Evolutionary conservation across 2,329 filamentous ascomycete genomes (phyloP).

Genomic region (Diaporthe amygdali): DNA sequence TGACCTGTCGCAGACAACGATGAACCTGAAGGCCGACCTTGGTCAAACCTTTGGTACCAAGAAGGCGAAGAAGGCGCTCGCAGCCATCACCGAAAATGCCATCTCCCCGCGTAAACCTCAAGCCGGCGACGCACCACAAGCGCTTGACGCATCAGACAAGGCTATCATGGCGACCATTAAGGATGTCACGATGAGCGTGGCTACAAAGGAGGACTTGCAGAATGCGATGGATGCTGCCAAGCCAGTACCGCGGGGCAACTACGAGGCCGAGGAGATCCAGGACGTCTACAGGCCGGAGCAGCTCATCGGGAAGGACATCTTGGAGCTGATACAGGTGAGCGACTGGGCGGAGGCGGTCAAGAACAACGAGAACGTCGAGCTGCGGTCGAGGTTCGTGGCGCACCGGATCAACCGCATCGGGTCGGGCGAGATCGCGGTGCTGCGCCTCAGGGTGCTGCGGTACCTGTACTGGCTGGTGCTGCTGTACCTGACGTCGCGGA

Average conservation of each 20-base stretch:
- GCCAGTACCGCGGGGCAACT: constrained; percentile 74
- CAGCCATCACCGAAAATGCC: constrained; percentile 72
- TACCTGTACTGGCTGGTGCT: constrained; percentile 64
- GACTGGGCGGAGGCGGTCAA: constrained; percentile 76
- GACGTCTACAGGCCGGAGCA: constrained; percentile 74
- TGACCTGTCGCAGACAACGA: constrained; percentile 52
- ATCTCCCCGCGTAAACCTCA: constrained; percentile 54
- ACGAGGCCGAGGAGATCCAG: constrained; percentile 68
- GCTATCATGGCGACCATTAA: constrained; percentile 70
- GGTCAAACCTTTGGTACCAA: constrained; percentile 84
- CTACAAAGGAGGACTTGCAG: constrained; percentile 69
- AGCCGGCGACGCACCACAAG: constrained; percentile 44
- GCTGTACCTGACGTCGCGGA: constrained; percentile 54
- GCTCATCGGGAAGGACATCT: constrained; percentile 71
- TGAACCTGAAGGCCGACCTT: constrained; percentile 70
- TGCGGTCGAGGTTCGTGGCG: constrained; percentile 69
- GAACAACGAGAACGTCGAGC: constrained; percentile 59
- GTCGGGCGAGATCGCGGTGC: constrained; percentile 56
- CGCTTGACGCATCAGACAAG: constrained; percentile 59
- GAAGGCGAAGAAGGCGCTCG: constrained; percentile 81
- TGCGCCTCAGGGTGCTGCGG: constrained; percentile 62
- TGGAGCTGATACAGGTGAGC: constrained; percentile 71
- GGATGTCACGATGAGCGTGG: constrained; percentile 67
- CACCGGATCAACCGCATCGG: constrained; percentile 61
- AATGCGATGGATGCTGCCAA: constrained; percentile 70